phyloP scores from a whole-genome alignment of 2,329 filamentous ascomycete species.

The Chaetothyriales sp. region DNA sequence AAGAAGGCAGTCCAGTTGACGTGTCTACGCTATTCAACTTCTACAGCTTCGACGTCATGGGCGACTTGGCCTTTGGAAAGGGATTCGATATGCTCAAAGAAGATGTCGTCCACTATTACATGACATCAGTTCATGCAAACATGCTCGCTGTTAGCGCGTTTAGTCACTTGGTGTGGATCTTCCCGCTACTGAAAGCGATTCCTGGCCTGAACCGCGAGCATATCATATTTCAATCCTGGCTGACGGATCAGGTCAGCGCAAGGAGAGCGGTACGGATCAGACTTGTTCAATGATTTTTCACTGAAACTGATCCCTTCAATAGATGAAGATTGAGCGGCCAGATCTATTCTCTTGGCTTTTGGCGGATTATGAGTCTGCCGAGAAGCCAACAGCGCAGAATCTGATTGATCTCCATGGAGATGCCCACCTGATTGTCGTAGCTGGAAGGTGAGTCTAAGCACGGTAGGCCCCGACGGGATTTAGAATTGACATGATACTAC shows the following conservation, averaged over 20 bases:
- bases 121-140: slow-evolving; percentile 25
- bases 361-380: not conserved
- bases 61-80: slow-evolving; percentile 24
- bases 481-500: slow-evolving; percentile 16
- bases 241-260: not conserved
- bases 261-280: not conserved
- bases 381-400: not conserved
- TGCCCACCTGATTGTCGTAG: slow-evolving; percentile 20
- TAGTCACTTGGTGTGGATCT: slow-evolving; percentile 15
- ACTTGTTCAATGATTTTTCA: not conserved
- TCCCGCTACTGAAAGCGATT: slow-evolving; percentile 16
- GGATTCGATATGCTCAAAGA: slow-evolving; percentile 22
- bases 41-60: slow-evolving; percentile 25
- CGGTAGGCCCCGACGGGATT: not conserved
- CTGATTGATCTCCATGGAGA: slow-evolving; percentile 17
- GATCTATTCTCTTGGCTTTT: not conserved
- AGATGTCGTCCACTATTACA: slow-evolving; percentile 23
- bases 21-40: slow-evolving; percentile 26
- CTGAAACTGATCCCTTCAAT: not conserved
- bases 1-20: slow-evolving; percentile 20
- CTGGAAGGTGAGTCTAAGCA: slow-evolving; percentile 11
- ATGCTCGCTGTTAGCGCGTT: slow-evolving; percentile 13
- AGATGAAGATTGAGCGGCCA: not conserved
- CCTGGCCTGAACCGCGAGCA: slow-evolving; percentile 17
- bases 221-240: not conserved